Conservation (phyloP, 148 eudicot genomes). For the Dianthus caryophyllus region DNA sequence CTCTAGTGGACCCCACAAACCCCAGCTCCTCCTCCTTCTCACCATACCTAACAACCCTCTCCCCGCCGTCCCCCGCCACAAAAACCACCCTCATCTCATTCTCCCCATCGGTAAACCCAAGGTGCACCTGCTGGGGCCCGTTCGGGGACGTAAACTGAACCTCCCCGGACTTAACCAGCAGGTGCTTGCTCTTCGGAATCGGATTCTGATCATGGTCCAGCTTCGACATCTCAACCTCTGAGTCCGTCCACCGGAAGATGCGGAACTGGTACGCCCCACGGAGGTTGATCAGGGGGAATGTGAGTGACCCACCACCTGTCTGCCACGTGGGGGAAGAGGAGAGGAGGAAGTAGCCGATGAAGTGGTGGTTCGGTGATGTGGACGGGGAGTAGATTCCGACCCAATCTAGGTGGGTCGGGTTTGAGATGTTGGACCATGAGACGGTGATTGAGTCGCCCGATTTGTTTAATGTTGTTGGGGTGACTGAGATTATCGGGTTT, state of each 20-base stretch:
- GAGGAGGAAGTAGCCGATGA: slow-evolving; percentile 79
- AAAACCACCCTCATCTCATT: slow-evolving; percentile 89
- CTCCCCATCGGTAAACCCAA: slow-evolving; percentile 55
- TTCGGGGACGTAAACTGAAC: slow-evolving; percentile 46
- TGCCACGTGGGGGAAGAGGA: slow-evolving; percentile 40
- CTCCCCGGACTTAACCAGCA: slow-evolving; percentile 41
- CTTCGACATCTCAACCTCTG: slow-evolving; percentile 48
- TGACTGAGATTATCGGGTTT: slow-evolving; percentile 30
- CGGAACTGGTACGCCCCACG: slow-evolving; percentile 71
- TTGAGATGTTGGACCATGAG: slow-evolving; percentile 54
- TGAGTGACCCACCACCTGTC: slow-evolving; percentile 74
- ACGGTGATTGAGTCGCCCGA: slow-evolving; percentile 58
- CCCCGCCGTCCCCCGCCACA: slow-evolving; percentile 56
- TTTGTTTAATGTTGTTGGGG: slow-evolving; percentile 42
- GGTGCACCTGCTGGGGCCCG: slow-evolving; percentile 84
- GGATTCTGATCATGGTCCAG: slow-evolving; percentile 82
- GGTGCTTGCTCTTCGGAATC: slow-evolving; percentile 60
- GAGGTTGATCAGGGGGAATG: slow-evolving; percentile 64
- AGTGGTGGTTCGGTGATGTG: slow-evolving; percentile 39
- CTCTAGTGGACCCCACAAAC: slow-evolving; percentile 34
- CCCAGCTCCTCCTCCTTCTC: slow-evolving; percentile 23
- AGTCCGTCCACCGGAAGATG: slow-evolving; percentile 66
- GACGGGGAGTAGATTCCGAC: slow-evolving; percentile 86
- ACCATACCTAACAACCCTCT: slow-evolving; percentile 68
- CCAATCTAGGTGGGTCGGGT: slow-evolving; percentile 77